Evolutionary conservation across 768 basidiomycete species (phyloP), one percentile per base, ranked within the genome.

Genomic region (Termitomyces sp.): DNA sequence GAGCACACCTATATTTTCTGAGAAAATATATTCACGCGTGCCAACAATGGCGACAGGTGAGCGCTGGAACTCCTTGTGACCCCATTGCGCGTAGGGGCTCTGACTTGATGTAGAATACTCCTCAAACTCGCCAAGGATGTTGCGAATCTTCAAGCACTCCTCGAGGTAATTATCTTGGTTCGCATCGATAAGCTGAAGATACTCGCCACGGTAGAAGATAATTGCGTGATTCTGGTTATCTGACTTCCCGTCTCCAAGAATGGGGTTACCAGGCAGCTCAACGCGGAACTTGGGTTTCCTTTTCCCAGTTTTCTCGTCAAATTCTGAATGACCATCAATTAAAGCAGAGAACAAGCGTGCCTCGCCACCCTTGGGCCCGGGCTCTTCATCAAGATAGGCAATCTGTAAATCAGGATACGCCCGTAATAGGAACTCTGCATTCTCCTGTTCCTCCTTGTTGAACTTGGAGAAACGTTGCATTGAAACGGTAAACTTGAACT

Each of bases 211-310:
- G 73, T 98, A 97, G 80, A 99, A 99, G 67, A 98, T 80, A 66
- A 99, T 98, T 29, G 97, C 96, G 68, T 99, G 97, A 73, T 99
- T 99, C 79, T 99, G 97, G 72, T 99, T 99, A 74, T 98, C 97
- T 14, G 94, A 96, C 76, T 99, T 99, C 55, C 97, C 97, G 67
- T 99, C 97, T 61, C 97, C 97, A 48, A 98, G 86, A 68, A 99
- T 99, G 9, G 97, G 97, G 70, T 99, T 99, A 46, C 97, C 97
- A 32, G 97, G 97, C 4, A 99, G 79, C 72, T 99, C 96, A 63
- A 99, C 81, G 61, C 95, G 86, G 82, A 98, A 99, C 78, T 99
- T 98, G 64, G 97, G 95, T 68, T 92, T 87, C 60, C 97, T 80
- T 72, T 88, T 90, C 57, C 94, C 94, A 39, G 87, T 87, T 66